Conservation (phyloP, 2,329 filamentous ascomycete species). For the Onygena corvina region DNA sequence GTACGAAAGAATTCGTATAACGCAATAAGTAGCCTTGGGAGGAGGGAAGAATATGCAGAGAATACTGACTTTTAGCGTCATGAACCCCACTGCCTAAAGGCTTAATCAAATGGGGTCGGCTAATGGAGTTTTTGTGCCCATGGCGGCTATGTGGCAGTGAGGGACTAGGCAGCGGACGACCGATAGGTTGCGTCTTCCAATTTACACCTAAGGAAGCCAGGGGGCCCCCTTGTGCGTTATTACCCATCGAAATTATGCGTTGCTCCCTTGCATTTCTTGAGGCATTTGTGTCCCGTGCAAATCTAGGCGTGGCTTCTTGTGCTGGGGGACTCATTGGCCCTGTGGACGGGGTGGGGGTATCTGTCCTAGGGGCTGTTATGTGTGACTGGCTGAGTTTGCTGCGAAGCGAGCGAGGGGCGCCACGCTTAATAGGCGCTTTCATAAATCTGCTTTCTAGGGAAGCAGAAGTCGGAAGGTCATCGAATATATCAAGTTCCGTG, state of each 20-base stretch:
- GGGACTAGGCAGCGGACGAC: constrained; percentile 41
- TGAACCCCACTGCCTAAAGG: constrained; percentile 62
- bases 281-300: constrained; percentile 55
- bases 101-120: constrained; percentile 78
- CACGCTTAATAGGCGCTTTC: constrained; percentile 61
- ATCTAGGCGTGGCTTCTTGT: constrained; percentile 46
- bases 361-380: constrained; percentile 21
- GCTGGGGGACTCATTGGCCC: constrained; percentile 47
- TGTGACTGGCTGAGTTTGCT: constrained; percentile 38
- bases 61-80: constrained; percentile 62
- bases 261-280: constrained; percentile 54
- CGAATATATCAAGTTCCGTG: constrained; percentile 81
- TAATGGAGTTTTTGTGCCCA: constrained; percentile 21
- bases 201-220: constrained; percentile 45
- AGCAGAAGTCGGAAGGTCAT: constrained; percentile 82
- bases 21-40: neutral
- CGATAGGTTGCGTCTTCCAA: constrained; percentile 46
- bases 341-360: constrained; percentile 40
- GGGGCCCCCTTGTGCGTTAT: constrained; percentile 26
- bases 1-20: constrained; percentile 14
- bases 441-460: constrained; percentile 70
- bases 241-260: constrained; percentile 38
- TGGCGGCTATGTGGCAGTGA: constrained; percentile 38
- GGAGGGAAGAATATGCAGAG: neutral
- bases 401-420: constrained; percentile 52